Conservation (phyloP, 1,139 yeast genomes). For the Yarrowia galli region DNA sequence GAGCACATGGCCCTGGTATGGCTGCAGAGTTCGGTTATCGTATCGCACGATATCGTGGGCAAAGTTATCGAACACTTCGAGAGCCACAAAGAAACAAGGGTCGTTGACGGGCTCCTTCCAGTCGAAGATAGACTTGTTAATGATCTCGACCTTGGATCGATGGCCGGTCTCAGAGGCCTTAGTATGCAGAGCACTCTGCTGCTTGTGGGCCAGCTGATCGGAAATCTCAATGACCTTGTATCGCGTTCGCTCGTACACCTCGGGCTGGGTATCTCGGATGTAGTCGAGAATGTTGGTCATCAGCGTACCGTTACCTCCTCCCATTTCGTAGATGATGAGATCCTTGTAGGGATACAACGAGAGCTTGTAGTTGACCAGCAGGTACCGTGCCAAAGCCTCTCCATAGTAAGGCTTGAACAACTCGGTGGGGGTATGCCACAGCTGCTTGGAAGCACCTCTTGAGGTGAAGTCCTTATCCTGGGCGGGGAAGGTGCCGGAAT, state of each 20-base stretch:
- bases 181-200: slow-evolving; percentile 50
- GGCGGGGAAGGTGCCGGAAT: slow-evolving; percentile 40
- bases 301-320: slow-evolving; percentile 89
- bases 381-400: slow-evolving; percentile 78
- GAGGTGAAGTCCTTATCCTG: slow-evolving; percentile 41
- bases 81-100: slow-evolving; percentile 80
- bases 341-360: slow-evolving; percentile 72
- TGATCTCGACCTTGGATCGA: slow-evolving; percentile 65
- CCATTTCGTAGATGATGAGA: slow-evolving; percentile 81
- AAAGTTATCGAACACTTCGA: slow-evolving; percentile 86
- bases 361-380: slow-evolving; percentile 71
- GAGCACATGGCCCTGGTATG: slow-evolving; percentile 76
- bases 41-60: slow-evolving; percentile 83
- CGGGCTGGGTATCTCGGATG: slow-evolving; percentile 69
- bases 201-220: slow-evolving; percentile 69
- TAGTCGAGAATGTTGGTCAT: slow-evolving; percentile 80
- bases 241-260: slow-evolving; percentile 69
- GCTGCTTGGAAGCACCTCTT: slow-evolving; percentile 56
- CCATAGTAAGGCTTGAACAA: slow-evolving; percentile 82
- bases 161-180: slow-evolving; percentile 53
- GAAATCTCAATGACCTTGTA: slow-evolving; percentile 83
- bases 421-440: slow-evolving; percentile 94
- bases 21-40: slow-evolving; percentile 70
- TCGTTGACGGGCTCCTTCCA: slow-evolving; percentile 71
- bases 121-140: slow-evolving; percentile 76